Evolutionary conservation across 148 eudicot species (phyloP).

Genomic region (Nepenthes mirabilis): DNA sequence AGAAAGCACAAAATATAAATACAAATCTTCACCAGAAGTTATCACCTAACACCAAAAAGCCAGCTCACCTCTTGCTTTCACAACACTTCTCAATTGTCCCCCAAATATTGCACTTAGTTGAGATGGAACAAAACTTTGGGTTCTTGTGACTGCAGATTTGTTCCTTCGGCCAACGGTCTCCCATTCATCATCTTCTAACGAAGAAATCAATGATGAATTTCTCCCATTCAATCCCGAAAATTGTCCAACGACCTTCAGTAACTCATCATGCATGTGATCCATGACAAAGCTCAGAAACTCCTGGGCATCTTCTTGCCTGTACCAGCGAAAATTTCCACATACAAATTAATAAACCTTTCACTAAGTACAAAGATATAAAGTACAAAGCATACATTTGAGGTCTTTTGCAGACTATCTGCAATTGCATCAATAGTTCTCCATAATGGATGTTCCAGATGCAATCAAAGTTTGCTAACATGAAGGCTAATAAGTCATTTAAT

Average conservation of each 20-base stretch:
- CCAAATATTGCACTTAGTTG: constrained; percentile 60
- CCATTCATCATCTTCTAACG: constrained; percentile 78
- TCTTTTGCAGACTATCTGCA: no score
- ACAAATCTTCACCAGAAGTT: no score
- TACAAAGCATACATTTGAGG: no score
- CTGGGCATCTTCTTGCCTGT: constrained; percentile 98
- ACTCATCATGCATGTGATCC: constrained; percentile 93
- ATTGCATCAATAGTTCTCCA: no score
- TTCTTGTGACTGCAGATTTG: constrained; percentile 74
- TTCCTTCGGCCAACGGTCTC: constrained; percentile 82
- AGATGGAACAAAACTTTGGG: constrained; percentile 59
- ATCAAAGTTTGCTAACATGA: no score
- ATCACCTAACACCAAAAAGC: neutral
- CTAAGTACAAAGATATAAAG: no score
- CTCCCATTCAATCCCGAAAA: constrained; percentile 25
- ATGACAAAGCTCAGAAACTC: constrained; percentile 84
- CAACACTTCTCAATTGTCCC: constrained; percentile 61
- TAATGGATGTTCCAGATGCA: no score
- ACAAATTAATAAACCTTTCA: no score
- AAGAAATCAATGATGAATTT: constrained; percentile 48
- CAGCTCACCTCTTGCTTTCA: constrained; percentile 53
- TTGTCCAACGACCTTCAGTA: constrained; percentile 72
- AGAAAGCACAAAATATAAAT: no score
- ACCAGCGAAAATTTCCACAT: neutral
- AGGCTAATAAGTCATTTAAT: no score